Evolutionary conservation across 352 stramenopile genomes (phyloP).

Genomic region (Phytopythium sindhum): DNA sequence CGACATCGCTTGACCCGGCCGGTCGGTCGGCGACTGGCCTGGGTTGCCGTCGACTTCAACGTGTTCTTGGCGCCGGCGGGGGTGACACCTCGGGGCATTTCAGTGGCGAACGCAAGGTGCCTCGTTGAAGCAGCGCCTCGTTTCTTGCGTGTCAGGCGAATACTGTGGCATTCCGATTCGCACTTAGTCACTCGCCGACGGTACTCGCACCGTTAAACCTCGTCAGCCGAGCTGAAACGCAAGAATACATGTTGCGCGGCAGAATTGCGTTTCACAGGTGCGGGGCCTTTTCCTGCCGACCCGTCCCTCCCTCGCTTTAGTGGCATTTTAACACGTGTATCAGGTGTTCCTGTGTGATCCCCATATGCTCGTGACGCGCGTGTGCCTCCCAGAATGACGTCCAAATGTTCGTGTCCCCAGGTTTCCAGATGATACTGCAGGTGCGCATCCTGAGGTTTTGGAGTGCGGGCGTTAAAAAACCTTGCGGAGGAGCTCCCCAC

Average conservation of each 20-base stretch:
- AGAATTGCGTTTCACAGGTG: conserved; percentile 7
- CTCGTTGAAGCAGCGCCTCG: conserved; percentile 3
- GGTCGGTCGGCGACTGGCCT: background rate
- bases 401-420: background rate
- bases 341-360: background rate
- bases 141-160: conserved; percentile 23
- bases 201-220: conserved; percentile 3
- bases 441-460: background rate
- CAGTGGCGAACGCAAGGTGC: conserved; percentile 16
- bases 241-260: conserved; percentile 10
- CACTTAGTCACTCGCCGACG: conserved; percentile 12
- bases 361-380: background rate
- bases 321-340: background rate
- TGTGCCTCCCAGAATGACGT: too few species aligned
- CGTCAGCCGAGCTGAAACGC: conserved; percentile 13
- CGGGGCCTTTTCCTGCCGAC: background rate
- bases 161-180: conserved; percentile 11
- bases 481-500: background rate
- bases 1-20: background rate
- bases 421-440: background rate
- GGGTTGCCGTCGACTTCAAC: conserved; percentile 7
- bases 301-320: background rate
- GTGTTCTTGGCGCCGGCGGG: background rate
- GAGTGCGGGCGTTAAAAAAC: background rate
- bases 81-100: conserved; percentile 6